These are phyloP conservation scores for Cladorrhinum samala DNA, from an alignment of 495 filamentous ascomycete species.

Conservation along the genomic window DNA sequence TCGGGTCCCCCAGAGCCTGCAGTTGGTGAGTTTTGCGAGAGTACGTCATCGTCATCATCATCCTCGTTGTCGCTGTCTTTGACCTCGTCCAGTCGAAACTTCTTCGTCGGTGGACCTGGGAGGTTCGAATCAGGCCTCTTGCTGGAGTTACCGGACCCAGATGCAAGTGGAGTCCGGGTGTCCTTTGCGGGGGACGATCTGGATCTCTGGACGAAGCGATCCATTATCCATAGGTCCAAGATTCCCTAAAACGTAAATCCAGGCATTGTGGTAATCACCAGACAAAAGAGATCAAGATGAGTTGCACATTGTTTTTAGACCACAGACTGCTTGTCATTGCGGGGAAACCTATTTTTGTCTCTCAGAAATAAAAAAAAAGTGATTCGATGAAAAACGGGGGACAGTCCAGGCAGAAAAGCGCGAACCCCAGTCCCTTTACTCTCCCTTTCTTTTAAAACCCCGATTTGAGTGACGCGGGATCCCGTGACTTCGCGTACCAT, in stretches of 20 bases:
- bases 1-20: no score
- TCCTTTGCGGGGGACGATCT: background rate
- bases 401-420: background rate
- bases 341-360: no score
- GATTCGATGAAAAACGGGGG: background rate
- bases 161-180: background rate
- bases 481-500: constrained; percentile 24
- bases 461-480: constrained; percentile 13
- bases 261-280: no score
- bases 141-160: constrained; percentile 7
- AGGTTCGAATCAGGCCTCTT: background rate
- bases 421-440: background rate
- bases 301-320: no score
- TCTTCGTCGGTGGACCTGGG: constrained; percentile 30
- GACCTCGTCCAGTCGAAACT: constrained; percentile 24
- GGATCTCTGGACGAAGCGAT: constrained; percentile 25
- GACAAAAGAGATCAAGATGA: no score
- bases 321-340: no score
- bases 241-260: no score
- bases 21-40: no score
- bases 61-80: constrained; percentile 17
- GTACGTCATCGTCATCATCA: constrained; percentile 15
- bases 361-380: no score
- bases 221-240: no score
- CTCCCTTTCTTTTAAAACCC: background rate